phyloP scores from a whole-genome alignment of 208 protist species.

The Acanthamoeba healyi region DNA sequence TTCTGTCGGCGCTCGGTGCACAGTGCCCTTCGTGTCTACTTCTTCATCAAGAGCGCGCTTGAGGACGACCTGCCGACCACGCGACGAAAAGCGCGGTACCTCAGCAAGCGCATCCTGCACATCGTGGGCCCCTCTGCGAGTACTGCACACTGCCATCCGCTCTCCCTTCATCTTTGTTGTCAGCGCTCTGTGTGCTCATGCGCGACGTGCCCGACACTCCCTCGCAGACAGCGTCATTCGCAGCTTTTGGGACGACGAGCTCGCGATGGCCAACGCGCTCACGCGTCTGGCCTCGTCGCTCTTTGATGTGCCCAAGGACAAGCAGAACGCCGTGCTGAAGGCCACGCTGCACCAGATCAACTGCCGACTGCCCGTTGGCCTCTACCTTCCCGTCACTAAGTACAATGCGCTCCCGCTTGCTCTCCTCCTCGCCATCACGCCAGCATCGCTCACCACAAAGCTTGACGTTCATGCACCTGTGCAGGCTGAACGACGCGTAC shows the following conservation, averaged over 20 bases:
- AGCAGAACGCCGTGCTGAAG: neutral
- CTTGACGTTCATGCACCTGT: no score
- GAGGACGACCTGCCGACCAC: constrained; percentile 23
- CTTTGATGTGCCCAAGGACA: constrained; percentile 1
- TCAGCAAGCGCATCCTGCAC: neutral
- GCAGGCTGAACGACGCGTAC: constrained; percentile 1
- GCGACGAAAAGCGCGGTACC: neutral
- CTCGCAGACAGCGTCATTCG: neutral
- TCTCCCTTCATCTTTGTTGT: no score
- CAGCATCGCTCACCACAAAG: no score
- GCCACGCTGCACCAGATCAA: constrained; percentile 4
- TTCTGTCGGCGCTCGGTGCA: constrained; percentile 6
- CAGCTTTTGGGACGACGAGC: constrained; percentile 25
- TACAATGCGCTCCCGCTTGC: no score
- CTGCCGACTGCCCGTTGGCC: neutral
- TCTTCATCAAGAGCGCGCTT: neutral
- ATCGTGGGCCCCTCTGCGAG: neutral
- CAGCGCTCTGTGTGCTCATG: neutral
- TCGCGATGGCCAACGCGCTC: neutral
- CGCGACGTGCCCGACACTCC: no score
- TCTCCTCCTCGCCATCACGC: no score
- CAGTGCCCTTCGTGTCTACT: constrained; percentile 33
- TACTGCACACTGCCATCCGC: neutral
- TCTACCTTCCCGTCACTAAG: neutral
- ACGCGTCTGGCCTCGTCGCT: constrained; percentile 8